Evolutionary conservation across 441 rosid genomes (phyloP).

Genomic region (Euphorbia celastroides): DNA sequence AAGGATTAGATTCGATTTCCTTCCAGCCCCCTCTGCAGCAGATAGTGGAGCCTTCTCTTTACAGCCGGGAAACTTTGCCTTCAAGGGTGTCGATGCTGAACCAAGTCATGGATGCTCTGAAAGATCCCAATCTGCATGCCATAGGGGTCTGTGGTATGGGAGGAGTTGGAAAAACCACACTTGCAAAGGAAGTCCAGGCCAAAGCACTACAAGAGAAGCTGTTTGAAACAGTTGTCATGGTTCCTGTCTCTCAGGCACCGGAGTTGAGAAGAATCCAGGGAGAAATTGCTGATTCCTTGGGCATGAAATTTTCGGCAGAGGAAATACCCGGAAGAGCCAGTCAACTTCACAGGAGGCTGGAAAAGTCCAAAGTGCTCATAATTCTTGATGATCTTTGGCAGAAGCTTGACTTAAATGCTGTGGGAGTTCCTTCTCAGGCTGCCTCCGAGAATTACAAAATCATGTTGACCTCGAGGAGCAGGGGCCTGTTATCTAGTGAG

Average conservation of each 20-base stretch:
- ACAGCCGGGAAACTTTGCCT: too few relatives aligned
- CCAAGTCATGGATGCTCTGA: too few relatives aligned
- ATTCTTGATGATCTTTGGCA: conserved; percentile 23
- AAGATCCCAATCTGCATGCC: too few relatives aligned
- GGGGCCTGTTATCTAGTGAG: neutral
- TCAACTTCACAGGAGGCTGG: conserved; percentile 10
- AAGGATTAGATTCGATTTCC: neutral
- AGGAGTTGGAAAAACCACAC: neutral
- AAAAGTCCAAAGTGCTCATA: conserved; percentile 10
- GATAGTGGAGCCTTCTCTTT: neutral
- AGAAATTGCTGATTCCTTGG: neutral
- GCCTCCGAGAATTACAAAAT: neutral
- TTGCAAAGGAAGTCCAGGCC: neutral
- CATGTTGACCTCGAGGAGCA: neutral
- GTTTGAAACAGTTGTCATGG: too few relatives aligned
- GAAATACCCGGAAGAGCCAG: conserved; percentile 21
- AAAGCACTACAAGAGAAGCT: neutral
- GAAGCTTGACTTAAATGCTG: neutral
- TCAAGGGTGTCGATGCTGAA: too few relatives aligned
- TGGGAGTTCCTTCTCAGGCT: neutral
- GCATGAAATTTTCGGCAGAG: too few relatives aligned
- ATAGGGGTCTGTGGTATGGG: too few relatives aligned
- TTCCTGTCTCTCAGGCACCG: too few relatives aligned
- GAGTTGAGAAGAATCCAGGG: too few relatives aligned
- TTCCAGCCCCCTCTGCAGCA: neutral